phyloP scores from a whole-genome alignment of 805 yeast species.

The Teunomyces barrocoloradensis region DNA sequence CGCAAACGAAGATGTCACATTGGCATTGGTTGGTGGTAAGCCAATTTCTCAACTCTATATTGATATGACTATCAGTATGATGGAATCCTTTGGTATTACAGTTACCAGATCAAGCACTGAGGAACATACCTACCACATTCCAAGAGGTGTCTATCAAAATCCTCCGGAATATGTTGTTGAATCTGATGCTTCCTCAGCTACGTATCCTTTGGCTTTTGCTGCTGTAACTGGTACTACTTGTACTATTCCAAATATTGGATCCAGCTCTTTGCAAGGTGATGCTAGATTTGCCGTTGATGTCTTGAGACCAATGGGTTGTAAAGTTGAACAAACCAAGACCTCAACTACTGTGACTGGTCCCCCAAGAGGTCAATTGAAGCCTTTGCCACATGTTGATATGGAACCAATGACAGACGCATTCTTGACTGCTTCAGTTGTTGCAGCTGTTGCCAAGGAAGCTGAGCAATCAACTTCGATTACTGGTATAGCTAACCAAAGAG shows the following conservation, averaged over 20 bases:
- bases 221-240: constrained; percentile 93
- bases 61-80: constrained; percentile 96
- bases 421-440: constrained; percentile 93
- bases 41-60: constrained; percentile 95
- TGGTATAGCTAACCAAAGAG: constrained; percentile 98
- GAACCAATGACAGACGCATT: constrained; percentile 99
- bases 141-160: constrained; percentile 73
- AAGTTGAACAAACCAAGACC: constrained; percentile 74
- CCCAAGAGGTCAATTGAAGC: constrained; percentile 60
- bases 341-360: constrained; percentile 95
- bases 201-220: constrained; percentile 96
- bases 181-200: constrained; percentile 96
- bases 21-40: constrained; percentile 90
- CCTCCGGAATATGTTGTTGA: constrained; percentile 88
- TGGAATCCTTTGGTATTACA: constrained; percentile 81
- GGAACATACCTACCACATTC: constrained; percentile 85
- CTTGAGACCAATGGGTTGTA: constrained; percentile 91
- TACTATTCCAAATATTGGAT: constrained; percentile 92
- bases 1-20: constrained; percentile 82
- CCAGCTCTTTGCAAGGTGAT: constrained; percentile 91
- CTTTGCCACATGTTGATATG: constrained; percentile 84
- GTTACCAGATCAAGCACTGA: constrained; percentile 71
- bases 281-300: constrained; percentile 95
- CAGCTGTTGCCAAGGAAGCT: constrained; percentile 72
- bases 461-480: constrained; percentile 67